Base-by-base conservation (phyloP, 2,329 filamentous ascomycete species). In the Rhinocladiella mackenziei region DNA sequence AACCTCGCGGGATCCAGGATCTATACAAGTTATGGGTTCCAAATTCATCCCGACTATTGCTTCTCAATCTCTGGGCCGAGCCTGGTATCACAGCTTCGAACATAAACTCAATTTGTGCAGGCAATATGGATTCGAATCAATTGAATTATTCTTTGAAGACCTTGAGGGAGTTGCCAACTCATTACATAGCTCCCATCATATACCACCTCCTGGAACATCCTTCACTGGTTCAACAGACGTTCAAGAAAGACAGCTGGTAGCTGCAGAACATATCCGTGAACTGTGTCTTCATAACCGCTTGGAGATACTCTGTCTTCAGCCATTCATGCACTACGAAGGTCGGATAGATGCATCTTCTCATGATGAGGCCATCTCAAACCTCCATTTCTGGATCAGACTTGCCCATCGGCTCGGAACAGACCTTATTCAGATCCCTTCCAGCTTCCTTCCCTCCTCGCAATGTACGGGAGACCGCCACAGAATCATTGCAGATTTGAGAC, bases 121-220 rank as follows among this genome's bases (percentile, higher is more conserved):
- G 4, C 69, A 72, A 42, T 74, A 84, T 55, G 81, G 80, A 14
- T 79, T 87, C 60, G 63, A 75, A 46, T 84, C 83, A 39, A 77
- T 91, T 53, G 86, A 91, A 61, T 72, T 89, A 14, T 89, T 88
- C 69, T 81, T 83, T 62, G 85, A 91, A 60, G 86, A 91, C 61
- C 73, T 91, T 3, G 68, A 78, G 46, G 78, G 80, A 56, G 59
- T 84, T 10, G 78, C 82, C 53, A 33, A 43, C 4, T 25, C 43
- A 5, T 38, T 52, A 26, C 45, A 34, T n/a, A 6, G 13, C 3
- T 47, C 49, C 9, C 43, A 45, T 29, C 34, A 39, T 4, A 13
- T 34, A 11, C 20, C 15, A 18, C 8, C 43, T 10, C n/a, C 43
- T 10, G 39, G 44, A n/a, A 48, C 46, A 18, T 45, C 44, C 34